Conservation (phyloP, 192 early-diverging fungal species). For the Coemansia sp. region DNA sequence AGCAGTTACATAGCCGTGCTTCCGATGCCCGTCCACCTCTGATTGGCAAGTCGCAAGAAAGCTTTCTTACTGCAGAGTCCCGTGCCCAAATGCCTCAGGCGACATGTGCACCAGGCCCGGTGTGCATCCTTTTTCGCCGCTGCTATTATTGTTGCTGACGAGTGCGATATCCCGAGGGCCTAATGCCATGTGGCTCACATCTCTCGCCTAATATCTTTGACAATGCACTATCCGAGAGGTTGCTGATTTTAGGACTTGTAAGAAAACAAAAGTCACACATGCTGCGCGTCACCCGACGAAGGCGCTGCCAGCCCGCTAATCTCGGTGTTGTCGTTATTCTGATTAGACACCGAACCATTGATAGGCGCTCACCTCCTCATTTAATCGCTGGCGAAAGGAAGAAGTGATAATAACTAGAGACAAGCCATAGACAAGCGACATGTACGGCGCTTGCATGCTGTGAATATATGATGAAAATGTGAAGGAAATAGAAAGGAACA, state of each 20-base stretch:
- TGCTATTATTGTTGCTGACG: neutral
- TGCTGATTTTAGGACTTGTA: neutral
- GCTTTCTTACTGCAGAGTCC: neutral
- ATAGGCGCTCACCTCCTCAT: neutral
- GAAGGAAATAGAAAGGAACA: neutral
- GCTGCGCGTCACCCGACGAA: neutral
- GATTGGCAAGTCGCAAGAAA: neutral
- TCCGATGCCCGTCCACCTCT: neutral
- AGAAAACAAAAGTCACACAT: neutral
- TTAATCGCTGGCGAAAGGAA: neutral
- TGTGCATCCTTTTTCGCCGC: conserved; percentile 2
- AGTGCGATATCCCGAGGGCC: conserved; percentile 1
- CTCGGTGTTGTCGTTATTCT: neutral
- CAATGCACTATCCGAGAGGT: neutral
- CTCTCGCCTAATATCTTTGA: neutral
- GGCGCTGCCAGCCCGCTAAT: neutral
- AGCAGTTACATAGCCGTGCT: neutral
- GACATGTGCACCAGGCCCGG: neutral
- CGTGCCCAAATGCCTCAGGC: conserved; percentile 1
- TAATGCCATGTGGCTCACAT: neutral
- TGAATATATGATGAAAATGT: neutral
- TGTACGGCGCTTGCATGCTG: neutral
- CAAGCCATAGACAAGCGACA: neutral
- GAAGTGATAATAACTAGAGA: neutral
- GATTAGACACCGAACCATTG: neutral